Conservation (phyloP, 441 rosid species). For the Kokia cookei region DNA sequence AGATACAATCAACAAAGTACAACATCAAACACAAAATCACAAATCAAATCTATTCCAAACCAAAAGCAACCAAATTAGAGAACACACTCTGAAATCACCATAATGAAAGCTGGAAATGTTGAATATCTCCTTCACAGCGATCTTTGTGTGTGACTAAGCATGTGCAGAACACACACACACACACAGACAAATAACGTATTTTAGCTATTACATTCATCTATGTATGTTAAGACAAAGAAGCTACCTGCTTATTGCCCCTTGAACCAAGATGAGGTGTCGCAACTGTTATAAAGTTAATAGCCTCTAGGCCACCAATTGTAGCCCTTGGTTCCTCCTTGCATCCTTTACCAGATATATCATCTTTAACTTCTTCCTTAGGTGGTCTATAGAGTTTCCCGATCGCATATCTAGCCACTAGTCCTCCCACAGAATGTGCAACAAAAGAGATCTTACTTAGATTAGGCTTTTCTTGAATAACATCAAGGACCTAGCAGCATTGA, state of each 20-base stretch:
- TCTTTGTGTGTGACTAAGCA: too few species aligned
- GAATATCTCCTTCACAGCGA: too few species aligned
- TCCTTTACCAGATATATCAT: slow-evolving; percentile 17
- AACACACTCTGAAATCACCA: background rate
- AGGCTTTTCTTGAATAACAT: slow-evolving; percentile 56
- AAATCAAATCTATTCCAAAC: background rate
- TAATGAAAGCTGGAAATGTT: too few species aligned
- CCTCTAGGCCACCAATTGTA: slow-evolving; percentile 75
- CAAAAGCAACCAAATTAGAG: background rate
- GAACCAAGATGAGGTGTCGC: slow-evolving; percentile 98
- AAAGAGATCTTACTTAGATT: slow-evolving; percentile 74
- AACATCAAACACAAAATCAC: too few species aligned
- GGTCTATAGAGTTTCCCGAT: slow-evolving; percentile 82
- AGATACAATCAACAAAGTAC: background rate
- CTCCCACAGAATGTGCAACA: slow-evolving; percentile 97
- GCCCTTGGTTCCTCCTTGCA: slow-evolving; percentile 28
- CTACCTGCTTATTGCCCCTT: slow-evolving; percentile 92
- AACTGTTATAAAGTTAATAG: slow-evolving; percentile 79
- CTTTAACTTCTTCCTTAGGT: slow-evolving; percentile 23
- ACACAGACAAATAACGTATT: background rate
- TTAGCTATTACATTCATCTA: background rate
- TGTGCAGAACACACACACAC: too few species aligned
- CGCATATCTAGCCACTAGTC: slow-evolving; percentile 89
- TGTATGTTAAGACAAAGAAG: background rate
- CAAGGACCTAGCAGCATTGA: slow-evolving; percentile 55